These are phyloP conservation scores for Aspergillus versicolor DNA, from an alignment of 2,329 filamentous ascomycete species.

Conservation along the genomic window DNA sequence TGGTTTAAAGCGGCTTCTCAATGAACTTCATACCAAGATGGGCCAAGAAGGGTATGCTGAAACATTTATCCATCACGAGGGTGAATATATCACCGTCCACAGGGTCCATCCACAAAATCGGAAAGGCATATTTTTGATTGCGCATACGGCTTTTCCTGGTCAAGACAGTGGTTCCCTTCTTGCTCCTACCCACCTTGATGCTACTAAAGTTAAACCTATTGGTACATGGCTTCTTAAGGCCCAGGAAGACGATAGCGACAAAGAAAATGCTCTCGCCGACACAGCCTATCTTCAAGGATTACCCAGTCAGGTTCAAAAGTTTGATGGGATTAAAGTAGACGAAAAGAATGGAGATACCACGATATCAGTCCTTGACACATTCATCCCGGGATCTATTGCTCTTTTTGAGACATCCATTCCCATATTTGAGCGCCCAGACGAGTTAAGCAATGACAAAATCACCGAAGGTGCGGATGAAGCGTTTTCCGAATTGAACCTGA, in stretches of 20 bases:
- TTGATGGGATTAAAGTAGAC: slow-evolving; percentile 73
- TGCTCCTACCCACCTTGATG: slow-evolving; percentile 73
- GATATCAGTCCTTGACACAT: slow-evolving; percentile 76
- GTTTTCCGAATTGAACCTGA: slow-evolving; percentile 70
- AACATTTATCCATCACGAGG: slow-evolving; percentile 94
- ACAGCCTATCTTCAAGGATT: slow-evolving; percentile 73
- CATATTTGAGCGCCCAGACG: slow-evolving; percentile 75
- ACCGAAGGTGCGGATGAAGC: slow-evolving; percentile 77
- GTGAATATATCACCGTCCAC: slow-evolving; percentile 94
- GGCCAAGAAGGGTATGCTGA: slow-evolving; percentile 92
- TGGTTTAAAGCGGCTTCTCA: slow-evolving; percentile 85
- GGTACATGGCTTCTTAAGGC: slow-evolving; percentile 93
- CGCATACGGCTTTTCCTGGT: slow-evolving; percentile 92
- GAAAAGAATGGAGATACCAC: slow-evolving; percentile 70
- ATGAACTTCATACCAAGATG: slow-evolving; percentile 94
- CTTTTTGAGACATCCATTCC: slow-evolving; percentile 97
- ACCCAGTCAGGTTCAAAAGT: slow-evolving; percentile 74
- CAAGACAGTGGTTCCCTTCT: slow-evolving; percentile 82
- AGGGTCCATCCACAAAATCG: slow-evolving; percentile 88
- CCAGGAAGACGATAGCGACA: slow-evolving; percentile 70
- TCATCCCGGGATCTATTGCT: slow-evolving; percentile 91
- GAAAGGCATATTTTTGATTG: slow-evolving; percentile 92
- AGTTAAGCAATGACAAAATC: slow-evolving; percentile 75
- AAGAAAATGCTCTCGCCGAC: slow-evolving; percentile 65
- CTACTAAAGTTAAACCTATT: slow-evolving; percentile 80